Percentiles rank a stretch among this genome's conserved stretches.
phyloP scores from a whole-genome alignment of 768 basidiomycete genomes.

The Scleroderma citrinum region DNA sequence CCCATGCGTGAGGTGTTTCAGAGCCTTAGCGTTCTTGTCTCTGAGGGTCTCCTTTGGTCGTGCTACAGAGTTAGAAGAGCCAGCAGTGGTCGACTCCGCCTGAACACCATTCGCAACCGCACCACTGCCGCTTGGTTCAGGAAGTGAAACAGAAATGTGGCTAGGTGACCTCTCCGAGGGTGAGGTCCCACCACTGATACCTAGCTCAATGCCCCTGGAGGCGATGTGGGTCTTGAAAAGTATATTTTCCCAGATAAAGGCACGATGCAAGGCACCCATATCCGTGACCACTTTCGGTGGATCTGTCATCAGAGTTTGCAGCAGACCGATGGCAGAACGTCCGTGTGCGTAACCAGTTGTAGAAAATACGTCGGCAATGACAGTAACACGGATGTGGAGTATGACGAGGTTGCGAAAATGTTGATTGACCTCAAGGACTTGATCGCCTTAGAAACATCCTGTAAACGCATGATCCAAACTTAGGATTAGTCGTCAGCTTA shows the following conservation, averaged over 20 bases:
- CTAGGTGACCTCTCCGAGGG: slow-evolving; percentile 46
- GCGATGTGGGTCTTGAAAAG: slow-evolving; percentile 57
- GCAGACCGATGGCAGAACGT: slow-evolving; percentile 64
- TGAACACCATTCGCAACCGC: slow-evolving; percentile 26
- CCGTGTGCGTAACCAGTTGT: slow-evolving; percentile 80
- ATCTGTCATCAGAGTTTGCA: slow-evolving; percentile 67
- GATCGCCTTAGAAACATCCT: slow-evolving; percentile 35
- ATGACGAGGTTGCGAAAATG: slow-evolving; percentile 69
- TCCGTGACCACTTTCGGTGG: slow-evolving; percentile 60
- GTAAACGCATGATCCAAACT: neutral
- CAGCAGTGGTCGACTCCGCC: slow-evolving; percentile 17
- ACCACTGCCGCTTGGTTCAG: slow-evolving; percentile 30
- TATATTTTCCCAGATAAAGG: slow-evolving; percentile 84
- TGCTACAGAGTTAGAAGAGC: slow-evolving; percentile 17
- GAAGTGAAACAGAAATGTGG: slow-evolving; percentile 36
- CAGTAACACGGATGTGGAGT: slow-evolving; percentile 71
- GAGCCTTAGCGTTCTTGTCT: slow-evolving; percentile 65
- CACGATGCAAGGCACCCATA: slow-evolving; percentile 76
- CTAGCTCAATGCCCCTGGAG: slow-evolving; percentile 48
- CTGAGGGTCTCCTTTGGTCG: slow-evolving; percentile 37
- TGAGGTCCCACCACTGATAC: slow-evolving; percentile 37
- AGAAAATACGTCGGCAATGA: slow-evolving; percentile 84
- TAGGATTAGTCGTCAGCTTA: slow-evolving; percentile 18
- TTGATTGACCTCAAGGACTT: slow-evolving; percentile 47
- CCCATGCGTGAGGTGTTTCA: slow-evolving; percentile 76